These are phyloP conservation scores for Leccinum barrowsii DNA, from an alignment of 768 basidiomycete species.

Conservation along the genomic window DNA sequence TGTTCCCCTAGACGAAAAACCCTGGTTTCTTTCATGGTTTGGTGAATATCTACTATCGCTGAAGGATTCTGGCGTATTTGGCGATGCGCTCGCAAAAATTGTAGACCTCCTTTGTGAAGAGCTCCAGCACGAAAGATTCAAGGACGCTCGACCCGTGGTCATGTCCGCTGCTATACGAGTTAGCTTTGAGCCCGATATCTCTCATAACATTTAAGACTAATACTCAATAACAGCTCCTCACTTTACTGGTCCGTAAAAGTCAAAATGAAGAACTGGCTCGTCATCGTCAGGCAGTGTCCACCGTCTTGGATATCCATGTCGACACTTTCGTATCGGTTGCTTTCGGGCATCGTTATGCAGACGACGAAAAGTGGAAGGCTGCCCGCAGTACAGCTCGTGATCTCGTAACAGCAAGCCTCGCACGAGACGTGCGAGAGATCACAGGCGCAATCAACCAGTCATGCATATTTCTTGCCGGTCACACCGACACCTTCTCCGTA, in stretches of 20 bases:
- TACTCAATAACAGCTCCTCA: constrained; percentile 29
- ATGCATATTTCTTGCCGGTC: constrained; percentile 31
- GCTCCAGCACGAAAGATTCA: constrained; percentile 73
- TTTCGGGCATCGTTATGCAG: constrained; percentile 38
- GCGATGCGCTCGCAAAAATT: constrained; percentile 70
- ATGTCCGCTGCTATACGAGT: constrained; percentile 64
- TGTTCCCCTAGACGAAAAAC: constrained; percentile 32
- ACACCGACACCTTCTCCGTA: constrained; percentile 29
- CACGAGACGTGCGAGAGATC: constrained; percentile 34
- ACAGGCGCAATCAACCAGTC: constrained; percentile 31
- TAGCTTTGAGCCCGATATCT: constrained; percentile 28
- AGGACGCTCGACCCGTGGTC: constrained; percentile 52
- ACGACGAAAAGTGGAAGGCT: constrained; percentile 38
- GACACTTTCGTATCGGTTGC: constrained; percentile 45
- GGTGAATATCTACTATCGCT: constrained; percentile 59
- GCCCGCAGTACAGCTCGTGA: constrained; percentile 40
- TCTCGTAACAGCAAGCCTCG: constrained; percentile 36
- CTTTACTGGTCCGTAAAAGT: constrained; percentile 32
- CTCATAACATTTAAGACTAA: constrained; percentile 6
- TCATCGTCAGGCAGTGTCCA: constrained; percentile 31
- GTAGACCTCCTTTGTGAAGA: constrained; percentile 76
- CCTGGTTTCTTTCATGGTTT: constrained; percentile 64
- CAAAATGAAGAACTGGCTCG: constrained; percentile 24
- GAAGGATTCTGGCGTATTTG: constrained; percentile 44
- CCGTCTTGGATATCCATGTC: constrained; percentile 50